Percentiles rank a stretch among this genome's conserved stretches.
Evolutionary conservation across 352 stramenopile species (phyloP).

Genomic region (Pythium monospermum): DNA sequence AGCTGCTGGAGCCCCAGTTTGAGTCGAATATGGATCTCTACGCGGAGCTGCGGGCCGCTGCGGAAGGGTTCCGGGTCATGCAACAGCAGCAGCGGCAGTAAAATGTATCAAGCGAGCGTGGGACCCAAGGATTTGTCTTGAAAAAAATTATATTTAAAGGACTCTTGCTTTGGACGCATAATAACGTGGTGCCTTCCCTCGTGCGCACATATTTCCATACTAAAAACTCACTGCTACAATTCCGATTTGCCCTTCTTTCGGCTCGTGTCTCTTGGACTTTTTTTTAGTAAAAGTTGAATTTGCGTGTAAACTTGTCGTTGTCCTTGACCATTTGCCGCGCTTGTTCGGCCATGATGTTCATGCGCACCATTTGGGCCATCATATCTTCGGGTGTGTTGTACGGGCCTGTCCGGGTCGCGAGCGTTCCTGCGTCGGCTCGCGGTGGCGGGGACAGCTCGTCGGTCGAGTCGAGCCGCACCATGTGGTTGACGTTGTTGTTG

Average conservation of each 20-base stretch:
- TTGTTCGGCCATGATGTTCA: slow-evolving; percentile 73
- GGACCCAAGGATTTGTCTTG: no score
- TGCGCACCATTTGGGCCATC: slow-evolving; percentile 68
- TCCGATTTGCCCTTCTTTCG: not conserved
- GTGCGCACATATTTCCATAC: no score
- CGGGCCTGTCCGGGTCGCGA: not conserved
- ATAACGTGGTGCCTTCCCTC: no score
- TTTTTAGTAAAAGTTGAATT: slow-evolving; percentile 25
- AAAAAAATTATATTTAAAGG: no score
- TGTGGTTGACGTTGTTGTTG: no score
- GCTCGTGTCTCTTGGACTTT: not conserved
- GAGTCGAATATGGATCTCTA: slow-evolving; percentile 66
- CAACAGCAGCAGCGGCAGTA: slow-evolving; percentile 7
- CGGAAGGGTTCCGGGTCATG: slow-evolving; percentile 31
- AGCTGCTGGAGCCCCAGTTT: slow-evolving; percentile 46
- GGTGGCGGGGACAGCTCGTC: slow-evolving; percentile 9
- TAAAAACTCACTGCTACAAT: no score
- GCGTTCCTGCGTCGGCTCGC: no score
- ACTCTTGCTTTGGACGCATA: no score
- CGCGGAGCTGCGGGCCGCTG: slow-evolving; percentile 34
- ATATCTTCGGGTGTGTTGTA: slow-evolving; percentile 42
- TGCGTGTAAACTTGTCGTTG: slow-evolving; percentile 50
- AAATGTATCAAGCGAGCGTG: no score
- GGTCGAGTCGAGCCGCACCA: slow-evolving; percentile 10
- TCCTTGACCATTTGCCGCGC: slow-evolving; percentile 54